Evolutionary conservation across 176 grass and related monocot genomes (phyloP).

Genomic region (Hordeum marinum): DNA sequence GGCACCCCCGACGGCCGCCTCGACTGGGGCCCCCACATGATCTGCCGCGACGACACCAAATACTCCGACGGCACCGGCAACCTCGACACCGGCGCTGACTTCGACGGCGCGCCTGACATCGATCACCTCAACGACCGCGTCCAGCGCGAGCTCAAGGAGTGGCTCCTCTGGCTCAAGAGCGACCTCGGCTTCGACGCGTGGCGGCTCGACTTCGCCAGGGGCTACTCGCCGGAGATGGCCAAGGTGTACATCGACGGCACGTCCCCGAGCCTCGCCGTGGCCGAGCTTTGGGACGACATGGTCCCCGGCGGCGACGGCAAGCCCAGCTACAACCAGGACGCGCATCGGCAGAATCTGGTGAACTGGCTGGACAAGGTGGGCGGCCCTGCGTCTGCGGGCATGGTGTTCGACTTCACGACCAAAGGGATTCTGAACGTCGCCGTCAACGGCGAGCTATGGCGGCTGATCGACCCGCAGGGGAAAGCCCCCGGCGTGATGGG

Average conservation of each 20-base stretch:
- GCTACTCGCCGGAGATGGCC: constrained; percentile 41
- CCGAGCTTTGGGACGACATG: constrained; percentile 45
- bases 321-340: constrained; percentile 22
- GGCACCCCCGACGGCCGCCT: constrained; percentile 52
- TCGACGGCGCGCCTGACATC: constrained; percentile 47
- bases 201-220: constrained; percentile 61
- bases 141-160: constrained; percentile 49
- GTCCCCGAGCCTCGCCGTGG: constrained; percentile 40
- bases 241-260: constrained; percentile 48
- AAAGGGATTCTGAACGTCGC: constrained; percentile 35
- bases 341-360: constrained; percentile 35
- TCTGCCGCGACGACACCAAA: constrained; percentile 54
- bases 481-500: constrained; percentile 66
- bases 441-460: constrained; percentile 40
- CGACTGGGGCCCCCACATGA: constrained; percentile 72
- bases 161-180: constrained; percentile 68
- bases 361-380: constrained; percentile 34
- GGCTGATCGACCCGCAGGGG: constrained; percentile 31
- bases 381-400: constrained; percentile 2
- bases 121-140: constrained; percentile 74
- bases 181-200: constrained; percentile 76
- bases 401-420: constrained; percentile 46
- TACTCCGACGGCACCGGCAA: constrained; percentile 62
- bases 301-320: background rate
- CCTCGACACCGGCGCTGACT: constrained; percentile 56